A percentile compares a stretch with the other conserved stretches of the same genome.
phyloP scores from a whole-genome alignment of 2,329 filamentous ascomycete genomes.

The Scopulariopsis brevicaulis region DNA sequence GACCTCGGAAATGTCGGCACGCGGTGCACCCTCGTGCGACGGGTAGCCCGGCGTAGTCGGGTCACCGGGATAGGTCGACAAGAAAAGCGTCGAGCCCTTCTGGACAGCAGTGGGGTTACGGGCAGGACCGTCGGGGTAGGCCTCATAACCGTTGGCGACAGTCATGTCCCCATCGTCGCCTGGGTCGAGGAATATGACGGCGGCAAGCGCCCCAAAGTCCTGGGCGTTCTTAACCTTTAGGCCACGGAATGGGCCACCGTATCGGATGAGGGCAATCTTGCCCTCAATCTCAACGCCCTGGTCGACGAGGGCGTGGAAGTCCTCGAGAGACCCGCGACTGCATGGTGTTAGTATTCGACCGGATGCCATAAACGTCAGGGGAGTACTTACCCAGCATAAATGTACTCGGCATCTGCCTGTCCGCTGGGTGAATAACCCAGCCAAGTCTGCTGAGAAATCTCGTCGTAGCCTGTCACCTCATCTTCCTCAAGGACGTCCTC shows the following conservation, averaged over 20 bases:
- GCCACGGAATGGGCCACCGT: slow-evolving; percentile 67
- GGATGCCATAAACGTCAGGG: no score
- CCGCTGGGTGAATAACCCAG: slow-evolving; percentile 75
- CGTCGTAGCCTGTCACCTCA: slow-evolving; percentile 51
- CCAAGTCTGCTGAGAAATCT: slow-evolving; percentile 63
- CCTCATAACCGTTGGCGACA: slow-evolving; percentile 58
- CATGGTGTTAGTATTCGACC: not conserved
- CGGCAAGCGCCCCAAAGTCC: slow-evolving; percentile 49
- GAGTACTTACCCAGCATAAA: slow-evolving; percentile 54
- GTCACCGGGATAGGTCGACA: slow-evolving; percentile 50
- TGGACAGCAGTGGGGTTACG: slow-evolving; percentile 70
- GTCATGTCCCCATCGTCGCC: slow-evolving; percentile 55
- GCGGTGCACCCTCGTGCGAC: slow-evolving; percentile 59
- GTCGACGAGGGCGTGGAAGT: slow-evolving; percentile 60
- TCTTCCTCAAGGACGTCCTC: slow-evolving; percentile 66
- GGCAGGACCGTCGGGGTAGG: slow-evolving; percentile 65
- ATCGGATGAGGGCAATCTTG: slow-evolving; percentile 69
- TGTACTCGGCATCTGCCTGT: slow-evolving; percentile 62
- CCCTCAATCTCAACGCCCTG: slow-evolving; percentile 60
- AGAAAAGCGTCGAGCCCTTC: slow-evolving; percentile 63
- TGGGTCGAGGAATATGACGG: slow-evolving; percentile 43
- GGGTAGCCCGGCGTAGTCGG: slow-evolving; percentile 78
- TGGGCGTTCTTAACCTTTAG: slow-evolving; percentile 77
- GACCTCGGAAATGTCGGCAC: slow-evolving; percentile 47
- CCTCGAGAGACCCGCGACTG: slow-evolving; percentile 54